Conservation (phyloP, 495 filamentous ascomycete species). For the Clohesyomyces aquaticus region DNA sequence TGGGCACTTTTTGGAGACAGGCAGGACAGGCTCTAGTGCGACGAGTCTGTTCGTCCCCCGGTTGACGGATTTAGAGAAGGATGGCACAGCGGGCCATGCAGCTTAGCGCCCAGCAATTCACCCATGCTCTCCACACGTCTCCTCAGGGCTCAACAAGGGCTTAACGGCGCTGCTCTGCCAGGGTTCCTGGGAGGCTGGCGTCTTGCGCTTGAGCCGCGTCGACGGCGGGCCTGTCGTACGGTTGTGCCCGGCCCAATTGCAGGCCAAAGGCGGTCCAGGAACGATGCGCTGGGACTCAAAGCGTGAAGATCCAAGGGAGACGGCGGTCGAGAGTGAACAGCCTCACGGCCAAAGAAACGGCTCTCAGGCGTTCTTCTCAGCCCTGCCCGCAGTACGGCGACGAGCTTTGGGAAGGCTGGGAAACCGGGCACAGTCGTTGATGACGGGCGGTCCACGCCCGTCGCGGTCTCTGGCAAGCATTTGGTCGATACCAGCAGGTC, state of each 20-base stretch:
- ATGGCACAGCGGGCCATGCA: slow-evolving; percentile 30
- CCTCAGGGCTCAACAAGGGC: slow-evolving; percentile 18
- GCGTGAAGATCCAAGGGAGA: slow-evolving; percentile 5
- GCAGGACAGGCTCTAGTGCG: slow-evolving; percentile 30
- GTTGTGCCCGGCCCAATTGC: slow-evolving; percentile 38
- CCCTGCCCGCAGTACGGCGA: not conserved
- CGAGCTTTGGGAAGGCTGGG: too few species aligned
- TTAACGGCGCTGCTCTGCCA: slow-evolving; percentile 26
- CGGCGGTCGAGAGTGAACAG: slow-evolving; percentile 13
- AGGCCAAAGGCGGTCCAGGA: slow-evolving; percentile 28
- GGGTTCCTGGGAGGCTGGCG: slow-evolving; percentile 22
- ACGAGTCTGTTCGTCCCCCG: slow-evolving; percentile 39
- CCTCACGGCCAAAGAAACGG: slow-evolving; percentile 19
- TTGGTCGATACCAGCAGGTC: too few species aligned
- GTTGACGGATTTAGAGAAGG: slow-evolving; percentile 35
- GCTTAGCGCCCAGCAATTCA: slow-evolving; percentile 33
- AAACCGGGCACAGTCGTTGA: too few species aligned
- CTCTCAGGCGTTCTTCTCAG: not conserved
- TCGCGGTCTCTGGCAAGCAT: too few species aligned
- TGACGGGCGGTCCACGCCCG: too few species aligned
- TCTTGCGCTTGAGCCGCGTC: slow-evolving; percentile 39
- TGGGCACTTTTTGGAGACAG: not conserved
- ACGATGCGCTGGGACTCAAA: slow-evolving; percentile 23
- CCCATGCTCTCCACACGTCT: slow-evolving; percentile 24
- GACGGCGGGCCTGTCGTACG: slow-evolving; percentile 10